phyloP scores from a whole-genome alignment of 176 grass and related monocot species.

The Oryza officinalis region DNA sequence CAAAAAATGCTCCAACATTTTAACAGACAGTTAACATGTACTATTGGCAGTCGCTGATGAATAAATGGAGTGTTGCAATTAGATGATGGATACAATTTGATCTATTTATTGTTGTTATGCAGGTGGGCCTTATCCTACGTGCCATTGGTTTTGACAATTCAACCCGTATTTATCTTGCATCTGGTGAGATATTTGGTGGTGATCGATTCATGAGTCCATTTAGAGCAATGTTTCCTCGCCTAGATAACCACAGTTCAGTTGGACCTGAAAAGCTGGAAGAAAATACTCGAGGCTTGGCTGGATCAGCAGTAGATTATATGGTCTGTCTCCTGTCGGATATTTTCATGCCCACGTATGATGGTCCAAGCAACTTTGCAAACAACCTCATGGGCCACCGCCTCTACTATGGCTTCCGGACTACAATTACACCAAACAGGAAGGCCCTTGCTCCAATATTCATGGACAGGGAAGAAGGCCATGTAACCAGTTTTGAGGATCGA shows the following conservation, averaged over 20 bases:
- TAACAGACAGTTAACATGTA: background rate
- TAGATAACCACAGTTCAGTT: conserved; percentile 74
- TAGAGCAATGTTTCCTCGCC: conserved; percentile 64
- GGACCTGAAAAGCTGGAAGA: conserved; percentile 81
- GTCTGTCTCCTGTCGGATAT: conserved; percentile 93
- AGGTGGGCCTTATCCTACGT: conserved; percentile 82
- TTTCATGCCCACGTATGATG: conserved; percentile 89
- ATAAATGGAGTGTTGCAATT: background rate
- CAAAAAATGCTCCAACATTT: background rate
- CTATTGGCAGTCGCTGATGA: background rate
- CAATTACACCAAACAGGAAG: conserved; percentile 76
- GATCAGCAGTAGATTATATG: conserved; percentile 96
- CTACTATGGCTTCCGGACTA: conserved; percentile 87
- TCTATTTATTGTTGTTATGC: conserved; percentile 31
- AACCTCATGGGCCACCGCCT: conserved; percentile 92
- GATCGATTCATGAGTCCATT: conserved; percentile 90
- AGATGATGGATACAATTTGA: background rate
- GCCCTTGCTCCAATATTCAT: conserved; percentile 83
- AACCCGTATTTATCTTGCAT: conserved; percentile 89
- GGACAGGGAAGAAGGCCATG: conserved; percentile 65
- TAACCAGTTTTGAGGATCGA: conserved; percentile 65
- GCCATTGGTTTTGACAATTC: conserved; percentile 74
- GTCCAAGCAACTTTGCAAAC: conserved; percentile 96
- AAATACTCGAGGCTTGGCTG: conserved; percentile 69
- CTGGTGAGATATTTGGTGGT: conserved; percentile 84